Evolutionary conservation across 192 early-diverging fungal species (phyloP).

Genomic region (Gamsiella multidivaricata): DNA sequence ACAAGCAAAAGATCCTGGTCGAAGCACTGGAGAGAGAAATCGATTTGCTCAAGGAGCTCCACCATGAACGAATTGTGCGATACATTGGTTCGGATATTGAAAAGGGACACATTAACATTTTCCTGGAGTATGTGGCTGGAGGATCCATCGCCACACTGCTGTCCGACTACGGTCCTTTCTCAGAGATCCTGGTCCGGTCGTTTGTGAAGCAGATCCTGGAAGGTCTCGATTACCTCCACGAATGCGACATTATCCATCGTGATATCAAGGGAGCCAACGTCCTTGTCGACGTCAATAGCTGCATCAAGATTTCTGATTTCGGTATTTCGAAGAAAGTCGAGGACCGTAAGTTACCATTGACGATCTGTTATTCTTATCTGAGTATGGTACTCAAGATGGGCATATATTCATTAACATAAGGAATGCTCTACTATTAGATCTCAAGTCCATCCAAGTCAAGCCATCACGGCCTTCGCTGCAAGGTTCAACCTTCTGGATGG

Average conservation of each 20-base stretch:
- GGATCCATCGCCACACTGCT: slow-evolving; percentile 92
- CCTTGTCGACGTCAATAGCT: slow-evolving; percentile 90
- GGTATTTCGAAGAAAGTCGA: slow-evolving; percentile 98
- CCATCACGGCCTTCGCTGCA: slow-evolving; percentile 83
- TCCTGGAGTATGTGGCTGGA: slow-evolving; percentile 97
- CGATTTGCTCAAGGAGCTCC: slow-evolving; percentile 86
- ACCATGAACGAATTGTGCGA: slow-evolving; percentile 96
- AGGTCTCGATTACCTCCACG: slow-evolving; percentile 95
- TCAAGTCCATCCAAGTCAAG: slow-evolving; percentile 51
- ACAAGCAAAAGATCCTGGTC: slow-evolving; percentile 79
- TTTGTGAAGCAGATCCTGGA: slow-evolving; percentile 92
- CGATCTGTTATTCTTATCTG: slow-evolving; percentile 12
- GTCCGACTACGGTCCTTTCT: slow-evolving; percentile 88
- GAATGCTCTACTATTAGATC: slow-evolving; percentile 8
- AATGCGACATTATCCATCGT: slow-evolving; percentile 94
- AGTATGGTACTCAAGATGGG: not conserved
- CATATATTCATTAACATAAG: not conserved
- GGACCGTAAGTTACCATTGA: slow-evolving; percentile 61
- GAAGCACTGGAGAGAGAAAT: slow-evolving; percentile 93
- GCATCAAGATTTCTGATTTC: slow-evolving; percentile 98
- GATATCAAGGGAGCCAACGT: slow-evolving; percentile 99
- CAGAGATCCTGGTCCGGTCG: slow-evolving; percentile 82
- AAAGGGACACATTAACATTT: slow-evolving; percentile 92
- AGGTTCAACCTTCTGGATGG: slow-evolving; percentile 99
- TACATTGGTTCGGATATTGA: slow-evolving; percentile 79